A percentile compares a stretch with the other conserved stretches of the same genome.
phyloP scores from a whole-genome alignment of 2,329 filamentous ascomycete genomes.

The Trichoderma guizhouense region DNA sequence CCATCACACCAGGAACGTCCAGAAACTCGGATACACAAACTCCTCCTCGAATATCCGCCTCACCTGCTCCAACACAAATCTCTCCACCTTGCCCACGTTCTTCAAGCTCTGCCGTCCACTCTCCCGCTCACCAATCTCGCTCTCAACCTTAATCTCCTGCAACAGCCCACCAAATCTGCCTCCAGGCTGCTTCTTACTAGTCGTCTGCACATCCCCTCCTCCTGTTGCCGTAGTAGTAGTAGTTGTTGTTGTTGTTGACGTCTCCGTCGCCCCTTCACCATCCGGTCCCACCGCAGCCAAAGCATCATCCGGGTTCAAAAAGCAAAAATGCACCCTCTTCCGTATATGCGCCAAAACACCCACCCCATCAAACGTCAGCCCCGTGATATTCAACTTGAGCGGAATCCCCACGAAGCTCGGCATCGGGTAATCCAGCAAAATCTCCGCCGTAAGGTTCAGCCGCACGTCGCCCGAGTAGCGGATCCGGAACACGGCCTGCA shows the following conservation, averaged over 20 bases:
- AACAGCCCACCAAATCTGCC: constrained; percentile 67
- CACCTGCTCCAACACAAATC: constrained; percentile 95
- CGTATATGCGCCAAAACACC: constrained; percentile 90
- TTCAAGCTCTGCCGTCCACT: constrained; percentile 92
- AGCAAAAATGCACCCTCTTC: constrained; percentile 87
- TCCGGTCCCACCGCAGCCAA: constrained; percentile 63
- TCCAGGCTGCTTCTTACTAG: constrained; percentile 27
- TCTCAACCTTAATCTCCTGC: constrained; percentile 93
- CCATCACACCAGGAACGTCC: constrained; percentile 83
- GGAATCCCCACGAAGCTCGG: constrained; percentile 96
- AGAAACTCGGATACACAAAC: constrained; percentile 97
- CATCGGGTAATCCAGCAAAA: constrained; percentile 96
- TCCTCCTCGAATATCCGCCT: constrained; percentile 97
- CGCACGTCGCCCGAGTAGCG: constrained; percentile 84
- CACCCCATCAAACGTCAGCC: constrained; percentile 90
- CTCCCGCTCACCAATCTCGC: constrained; percentile 91
- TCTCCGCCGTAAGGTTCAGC: constrained; percentile 88
- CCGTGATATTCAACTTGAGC: constrained; percentile 90
- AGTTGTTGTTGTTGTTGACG: neutral
- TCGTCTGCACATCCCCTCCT: neutral
- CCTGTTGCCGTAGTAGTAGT: neutral
- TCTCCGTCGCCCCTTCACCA: constrained; percentile 24
- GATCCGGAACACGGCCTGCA: constrained; percentile 90
- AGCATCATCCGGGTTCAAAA: constrained; percentile 88
- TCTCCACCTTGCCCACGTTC: constrained; percentile 98